phyloP scores from a whole-genome alignment of 768 basidiomycete genomes.

The Suillus luteus region DNA sequence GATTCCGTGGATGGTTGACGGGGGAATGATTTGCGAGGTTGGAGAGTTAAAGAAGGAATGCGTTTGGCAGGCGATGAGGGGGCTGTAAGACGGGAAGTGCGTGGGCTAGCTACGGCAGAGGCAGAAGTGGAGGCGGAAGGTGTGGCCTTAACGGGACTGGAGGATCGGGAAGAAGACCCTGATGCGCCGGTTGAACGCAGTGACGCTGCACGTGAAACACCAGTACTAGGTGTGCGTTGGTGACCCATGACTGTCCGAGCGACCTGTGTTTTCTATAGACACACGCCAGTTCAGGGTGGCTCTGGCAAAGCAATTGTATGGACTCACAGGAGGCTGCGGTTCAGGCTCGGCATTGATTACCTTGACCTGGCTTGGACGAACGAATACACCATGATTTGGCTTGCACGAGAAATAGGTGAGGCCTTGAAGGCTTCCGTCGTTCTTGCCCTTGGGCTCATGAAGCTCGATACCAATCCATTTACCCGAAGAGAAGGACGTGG shows the following conservation, averaged over 20 bases:
- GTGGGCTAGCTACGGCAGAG: slow-evolving; percentile 30
- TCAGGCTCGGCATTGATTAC: slow-evolving; percentile 43
- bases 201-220: slow-evolving; percentile 42
- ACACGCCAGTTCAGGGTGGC: not conserved
- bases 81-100: slow-evolving; percentile 33
- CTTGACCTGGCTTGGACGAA: slow-evolving; percentile 83
- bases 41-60: slow-evolving; percentile 45
- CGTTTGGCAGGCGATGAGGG: slow-evolving; percentile 62
- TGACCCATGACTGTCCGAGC: slow-evolving; percentile 48
- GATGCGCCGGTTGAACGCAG: slow-evolving; percentile 43
- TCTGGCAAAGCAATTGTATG: not conserved
- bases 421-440: slow-evolving; percentile 87
- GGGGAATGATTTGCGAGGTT: slow-evolving; percentile 51
- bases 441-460: slow-evolving; percentile 84
- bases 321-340: slow-evolving; percentile 25
- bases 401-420: slow-evolving; percentile 81
- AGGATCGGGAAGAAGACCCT: slow-evolving; percentile 57
- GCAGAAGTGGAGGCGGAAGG: slow-evolving; percentile 29
- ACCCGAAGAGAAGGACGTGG: slow-evolving; percentile 81
- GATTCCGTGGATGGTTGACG: slow-evolving; percentile 44
- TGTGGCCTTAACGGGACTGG: slow-evolving; percentile 59
- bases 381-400: slow-evolving; percentile 81
- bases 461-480: slow-evolving; percentile 97
- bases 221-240: slow-evolving; percentile 59
- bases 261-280: slow-evolving; percentile 29